Evolutionary conservation across 345 rosid species (phyloP), one percentile per base, ranked within the genome.

Genomic region (Heritiera fomes): DNA sequence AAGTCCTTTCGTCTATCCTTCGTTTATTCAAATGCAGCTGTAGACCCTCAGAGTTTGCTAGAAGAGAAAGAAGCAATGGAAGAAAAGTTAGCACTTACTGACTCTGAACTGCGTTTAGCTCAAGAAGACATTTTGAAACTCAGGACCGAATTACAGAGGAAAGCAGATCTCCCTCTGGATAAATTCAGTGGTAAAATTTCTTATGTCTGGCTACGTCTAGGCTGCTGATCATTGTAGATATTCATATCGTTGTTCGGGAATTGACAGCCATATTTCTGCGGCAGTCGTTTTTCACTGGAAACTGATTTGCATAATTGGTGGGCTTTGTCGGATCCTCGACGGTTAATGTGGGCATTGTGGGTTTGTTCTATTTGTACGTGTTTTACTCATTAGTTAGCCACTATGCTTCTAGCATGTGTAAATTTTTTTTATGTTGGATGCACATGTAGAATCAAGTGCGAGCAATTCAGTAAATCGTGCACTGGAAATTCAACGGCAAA

Each of bases 11-110:
- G 45, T 76, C 17, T 79, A 73, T 45, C 50, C 45, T 61, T 47
- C 78, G 34, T 46, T 75, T 75, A 17, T 68, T 58, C 9, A 80
- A 71, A 81, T 82, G 81, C 97, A 95, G 99, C 88, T 84, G 92
- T 91, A 40, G 99, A 95, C 75, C 99, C 98, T 58, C 99, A 95
- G 84, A 91, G 85, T 82, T 92, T 95, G 87, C 85, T 91, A 67
- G 93, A 89, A 89, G 98, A 92, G 89, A 95, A 90, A 84, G 96
- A 90, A 85, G 90, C 92, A 56, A 80, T 88, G 47, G 88, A 86
- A 73, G 98, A 92, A 87, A 95, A 92, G 80, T 77, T 95, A 78
- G 94, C 98, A 71, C 85, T 95, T 58, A 87, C 90, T 74, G 94
- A 93, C 77, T 95, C 92, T 66, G 98, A 93, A 81, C 87, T 95